phyloP scores from a whole-genome alignment of 148 eudicot genomes.

The Camellia japonica region DNA sequence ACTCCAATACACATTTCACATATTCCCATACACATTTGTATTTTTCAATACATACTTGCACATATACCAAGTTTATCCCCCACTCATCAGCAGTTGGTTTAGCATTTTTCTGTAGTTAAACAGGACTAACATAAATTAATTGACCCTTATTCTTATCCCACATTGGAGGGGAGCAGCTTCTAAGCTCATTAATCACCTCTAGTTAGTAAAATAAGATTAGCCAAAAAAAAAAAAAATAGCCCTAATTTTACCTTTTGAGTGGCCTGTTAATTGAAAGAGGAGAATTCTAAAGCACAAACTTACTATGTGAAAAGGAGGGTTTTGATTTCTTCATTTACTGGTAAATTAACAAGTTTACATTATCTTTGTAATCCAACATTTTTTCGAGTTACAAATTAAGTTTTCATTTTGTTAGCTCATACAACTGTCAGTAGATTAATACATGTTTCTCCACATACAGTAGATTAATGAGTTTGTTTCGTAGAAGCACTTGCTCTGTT shows the following conservation, averaged over 20 bases:
- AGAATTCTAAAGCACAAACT: neutral
- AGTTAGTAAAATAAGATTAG: neutral
- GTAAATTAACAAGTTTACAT: too few relatives aligned
- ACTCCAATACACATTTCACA: too few relatives aligned
- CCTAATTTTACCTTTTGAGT: neutral
- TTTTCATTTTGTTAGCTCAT: neutral
- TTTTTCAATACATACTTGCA: too few relatives aligned
- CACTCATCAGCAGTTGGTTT: too few relatives aligned
- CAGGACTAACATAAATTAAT: neutral
- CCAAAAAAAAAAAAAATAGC: too few relatives aligned
- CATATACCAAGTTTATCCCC: too few relatives aligned
- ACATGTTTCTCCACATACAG: neutral
- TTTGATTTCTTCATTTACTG: neutral
- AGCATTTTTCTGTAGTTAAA: neutral
- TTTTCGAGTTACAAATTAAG: neutral
- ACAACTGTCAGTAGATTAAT: neutral
- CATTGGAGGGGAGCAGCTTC: slow-evolving; percentile 6
- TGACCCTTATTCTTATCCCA: slow-evolving; percentile 1
- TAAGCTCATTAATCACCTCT: neutral
- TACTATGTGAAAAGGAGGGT: neutral
- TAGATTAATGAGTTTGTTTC: neutral
- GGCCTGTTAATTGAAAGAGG: neutral
- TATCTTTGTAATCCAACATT: too few relatives aligned
- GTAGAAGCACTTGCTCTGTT: neutral
- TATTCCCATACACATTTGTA: too few relatives aligned